These are phyloP conservation scores for Circinella umbellata DNA, from an alignment of 371 early-diverging fungal species.

Conservation along the genomic window DNA sequence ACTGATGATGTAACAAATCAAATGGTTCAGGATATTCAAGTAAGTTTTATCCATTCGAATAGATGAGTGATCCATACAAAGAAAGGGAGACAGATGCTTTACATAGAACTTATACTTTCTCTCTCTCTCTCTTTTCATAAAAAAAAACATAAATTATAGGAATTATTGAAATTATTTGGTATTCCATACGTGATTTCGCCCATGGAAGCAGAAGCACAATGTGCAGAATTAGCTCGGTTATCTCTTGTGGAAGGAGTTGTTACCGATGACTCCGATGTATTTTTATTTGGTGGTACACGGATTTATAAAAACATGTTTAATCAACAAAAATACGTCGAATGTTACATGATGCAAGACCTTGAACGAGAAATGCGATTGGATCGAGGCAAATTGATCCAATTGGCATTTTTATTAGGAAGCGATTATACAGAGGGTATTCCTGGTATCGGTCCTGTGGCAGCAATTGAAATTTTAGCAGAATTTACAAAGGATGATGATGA, in stretches of 20 bases:
- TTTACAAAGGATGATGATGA: conserved; percentile 55
- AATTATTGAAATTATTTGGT: conserved; percentile 92
- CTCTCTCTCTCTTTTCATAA: no score
- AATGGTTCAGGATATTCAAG: conserved; percentile 76
- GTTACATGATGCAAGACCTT: conserved; percentile 73
- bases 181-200: conserved; percentile 95
- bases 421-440: conserved; percentile 98
- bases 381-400: conserved; percentile 77
- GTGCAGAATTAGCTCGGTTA: conserved; percentile 77
- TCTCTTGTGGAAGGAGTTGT: conserved; percentile 95
- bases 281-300: conserved; percentile 91
- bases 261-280: conserved; percentile 99
- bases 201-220: conserved; percentile 98
- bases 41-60: conserved; percentile 12
- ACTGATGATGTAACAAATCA: conserved; percentile 69
- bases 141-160: conserved; percentile 21
- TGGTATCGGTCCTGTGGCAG: conserved; percentile 95
- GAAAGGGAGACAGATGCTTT: no score
- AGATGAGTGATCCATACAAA: background rate
- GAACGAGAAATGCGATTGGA: conserved; percentile 72
- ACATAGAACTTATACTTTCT: background rate
- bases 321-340: conserved; percentile 85
- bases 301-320: conserved; percentile 98
- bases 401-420: conserved; percentile 95
- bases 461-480: conserved; percentile 85